Conservation (phyloP, 2,329 filamentous ascomycete species). For the Aspergillus fijiensis region DNA sequence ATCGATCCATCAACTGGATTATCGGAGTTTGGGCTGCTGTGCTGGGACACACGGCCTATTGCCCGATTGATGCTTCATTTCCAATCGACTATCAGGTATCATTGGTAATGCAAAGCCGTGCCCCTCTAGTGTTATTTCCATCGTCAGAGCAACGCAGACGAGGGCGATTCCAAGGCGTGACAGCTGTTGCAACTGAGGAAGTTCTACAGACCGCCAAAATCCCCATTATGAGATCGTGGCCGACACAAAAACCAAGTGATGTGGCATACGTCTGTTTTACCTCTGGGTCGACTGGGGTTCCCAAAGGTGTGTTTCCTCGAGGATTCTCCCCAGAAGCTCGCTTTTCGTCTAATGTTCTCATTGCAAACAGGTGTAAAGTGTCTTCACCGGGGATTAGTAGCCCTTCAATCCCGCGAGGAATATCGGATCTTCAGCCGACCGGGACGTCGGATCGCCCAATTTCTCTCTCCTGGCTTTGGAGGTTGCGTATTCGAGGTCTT, state of each 20-base stretch:
- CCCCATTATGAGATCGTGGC: no score
- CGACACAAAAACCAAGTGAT: no score
- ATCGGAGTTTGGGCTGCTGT: constrained; percentile 9
- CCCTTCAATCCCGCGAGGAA: constrained; percentile 35
- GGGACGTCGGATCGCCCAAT: constrained; percentile 38
- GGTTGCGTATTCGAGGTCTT: constrained; percentile 48
- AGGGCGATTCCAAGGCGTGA: no score
- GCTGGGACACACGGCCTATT: constrained; percentile 12
- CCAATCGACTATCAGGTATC: background rate
- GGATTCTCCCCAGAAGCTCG: no score
- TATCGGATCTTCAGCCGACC: constrained; percentile 37
- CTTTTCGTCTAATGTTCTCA: no score
- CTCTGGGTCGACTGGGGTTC: constrained; percentile 34
- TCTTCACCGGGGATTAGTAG: constrained; percentile 36
- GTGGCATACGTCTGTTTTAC: constrained; percentile 47
- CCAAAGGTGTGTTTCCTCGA: constrained; percentile 11
- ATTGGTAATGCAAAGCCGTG: background rate
- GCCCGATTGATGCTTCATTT: constrained; percentile 24
- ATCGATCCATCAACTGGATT: constrained; percentile 19
- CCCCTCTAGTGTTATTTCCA: constrained; percentile 1
- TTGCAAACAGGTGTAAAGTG: constrained; percentile 17
- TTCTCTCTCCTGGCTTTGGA: constrained; percentile 48
- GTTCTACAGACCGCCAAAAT: no score
- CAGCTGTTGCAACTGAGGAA: no score
- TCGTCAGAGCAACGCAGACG: no score